Evolutionary conservation across 2,329 filamentous ascomycete species (phyloP), one percentile per base, ranked within the genome.

Genomic region (Drechslerella coelobrocha): DNA sequence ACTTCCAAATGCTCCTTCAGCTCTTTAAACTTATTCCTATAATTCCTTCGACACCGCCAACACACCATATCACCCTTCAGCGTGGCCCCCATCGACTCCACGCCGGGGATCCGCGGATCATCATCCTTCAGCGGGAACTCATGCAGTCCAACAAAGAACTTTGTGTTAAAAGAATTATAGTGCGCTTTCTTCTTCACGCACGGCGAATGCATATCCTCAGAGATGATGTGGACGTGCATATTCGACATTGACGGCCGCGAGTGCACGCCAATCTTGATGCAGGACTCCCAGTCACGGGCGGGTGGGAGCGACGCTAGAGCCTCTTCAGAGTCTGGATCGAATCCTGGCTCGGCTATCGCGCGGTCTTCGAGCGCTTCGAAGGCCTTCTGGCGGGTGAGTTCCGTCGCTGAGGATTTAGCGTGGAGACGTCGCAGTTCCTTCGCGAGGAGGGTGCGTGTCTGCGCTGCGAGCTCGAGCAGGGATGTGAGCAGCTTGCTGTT

Each of bases 191-290:
- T 87, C 80, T 88, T 90, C 79, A 97, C 74, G 48, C 83, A 84
- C 9, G 85, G 83, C 37, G 88, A 91, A 75, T 86, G 83, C 83
- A 90, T 88, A 78, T 99, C 94, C 17, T 86, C 82, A 39, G 89
- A 91, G 63, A 97, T 80, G 27, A 97, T 86, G 78, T 99, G 94
- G 2, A 97, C 83, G 79, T 99, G 94, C 60, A 97, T 78, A 78
- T 97, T 91, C 73, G 85, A 88, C 94, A 99, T 97, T 61, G 89
- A 92, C 2, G 94, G 94, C 74, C 88, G 86, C 2, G 91, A 89
- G 80, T 99, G 94, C 6, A 96, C 84, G 12, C 94, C 94, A 19
- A 87, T 84, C 53, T 85, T 72, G 19, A 97, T 83, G 24, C 94
- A 91, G 10, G 81, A 80, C 41, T 81, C 79, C 90, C 92, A 97